Evolutionary conservation across 1,284 basidiomycete genomes (phyloP).

Genomic region (Ceratobasidium theobromae): DNA sequence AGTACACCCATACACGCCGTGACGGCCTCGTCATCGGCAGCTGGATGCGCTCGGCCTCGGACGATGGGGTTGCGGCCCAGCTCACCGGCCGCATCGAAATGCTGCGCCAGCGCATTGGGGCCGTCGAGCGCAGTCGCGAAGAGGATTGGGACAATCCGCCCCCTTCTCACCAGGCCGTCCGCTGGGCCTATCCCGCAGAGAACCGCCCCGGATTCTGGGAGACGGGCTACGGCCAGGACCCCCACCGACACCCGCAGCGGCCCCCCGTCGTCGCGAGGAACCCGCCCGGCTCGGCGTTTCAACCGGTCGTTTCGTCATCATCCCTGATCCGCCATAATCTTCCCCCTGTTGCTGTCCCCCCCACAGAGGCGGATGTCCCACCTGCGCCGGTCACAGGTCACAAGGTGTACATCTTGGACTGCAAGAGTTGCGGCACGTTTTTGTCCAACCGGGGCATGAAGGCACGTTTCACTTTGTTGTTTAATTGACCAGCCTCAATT

Average conservation of each 20-base stretch:
- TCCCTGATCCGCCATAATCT: constrained; percentile 14
- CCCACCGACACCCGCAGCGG: not conserved
- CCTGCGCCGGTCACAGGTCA: constrained; percentile 39
- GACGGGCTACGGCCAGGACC: constrained; percentile 7
- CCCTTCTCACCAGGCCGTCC: constrained; percentile 15
- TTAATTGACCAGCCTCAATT: not conserved
- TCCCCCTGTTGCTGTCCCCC: constrained; percentile 8
- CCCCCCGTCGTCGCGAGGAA: not conserved
- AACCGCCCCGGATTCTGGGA: constrained; percentile 31
- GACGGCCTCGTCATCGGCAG: not conserved
- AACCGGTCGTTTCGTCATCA: constrained; percentile 1
- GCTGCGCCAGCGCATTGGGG: constrained; percentile 15
- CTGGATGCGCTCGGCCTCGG: constrained; percentile 14
- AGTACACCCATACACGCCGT: not conserved
- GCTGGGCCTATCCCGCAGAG: constrained; percentile 26
- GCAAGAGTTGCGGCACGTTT: constrained; percentile 70
- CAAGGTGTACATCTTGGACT: constrained; percentile 80
- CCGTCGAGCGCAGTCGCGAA: constrained; percentile 21
- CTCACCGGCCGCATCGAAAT: constrained; percentile 29
- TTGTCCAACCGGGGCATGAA: constrained; percentile 85
- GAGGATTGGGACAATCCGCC: not conserved
- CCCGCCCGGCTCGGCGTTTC: not conserved
- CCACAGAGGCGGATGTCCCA: not conserved
- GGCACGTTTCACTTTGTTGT: constrained; percentile 47
- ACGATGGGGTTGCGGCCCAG: constrained; percentile 21